Evolutionary conservation across 768 basidiomycete genomes (phyloP).

Genomic region (Phlegmacium glaucopus): DNA sequence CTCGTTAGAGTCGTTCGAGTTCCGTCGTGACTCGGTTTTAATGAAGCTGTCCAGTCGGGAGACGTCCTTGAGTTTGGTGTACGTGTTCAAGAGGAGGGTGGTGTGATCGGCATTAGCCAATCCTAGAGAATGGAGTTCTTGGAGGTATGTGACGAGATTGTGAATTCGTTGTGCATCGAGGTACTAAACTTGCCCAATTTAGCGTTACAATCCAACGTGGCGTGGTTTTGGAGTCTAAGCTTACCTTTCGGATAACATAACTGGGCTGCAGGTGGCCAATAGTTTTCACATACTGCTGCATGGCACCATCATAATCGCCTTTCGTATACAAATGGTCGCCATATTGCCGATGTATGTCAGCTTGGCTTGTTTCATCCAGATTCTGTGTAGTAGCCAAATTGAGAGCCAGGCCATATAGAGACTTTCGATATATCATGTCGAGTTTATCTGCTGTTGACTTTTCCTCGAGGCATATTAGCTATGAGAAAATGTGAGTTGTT

Average conservation of each 20-base stretch:
- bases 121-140: slow-evolving; percentile 87
- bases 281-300: slow-evolving; percentile 90
- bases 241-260: slow-evolving; percentile 94
- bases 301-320: slow-evolving; percentile 89
- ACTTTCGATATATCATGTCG: slow-evolving; percentile 78
- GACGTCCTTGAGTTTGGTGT: slow-evolving; percentile 95
- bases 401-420: slow-evolving; percentile 76
- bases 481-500: background rate
- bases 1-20: slow-evolving; percentile 51
- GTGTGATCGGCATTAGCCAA: slow-evolving; percentile 97
- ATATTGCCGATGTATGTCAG: slow-evolving; percentile 87
- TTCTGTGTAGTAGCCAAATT: slow-evolving; percentile 78
- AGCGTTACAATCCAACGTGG: background rate
- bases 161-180: slow-evolving; percentile 95
- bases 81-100: slow-evolving; percentile 93
- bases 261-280: slow-evolving; percentile 88
- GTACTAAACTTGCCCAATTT: slow-evolving; percentile 49
- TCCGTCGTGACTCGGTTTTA: slow-evolving; percentile 71
- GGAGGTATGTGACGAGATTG: slow-evolving; percentile 92
- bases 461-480: slow-evolving; percentile 71
- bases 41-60: slow-evolving; percentile 87
- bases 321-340: slow-evolving; percentile 91
- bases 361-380: slow-evolving; percentile 68
- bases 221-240: slow-evolving; percentile 3
- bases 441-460: slow-evolving; percentile 83